Percentiles rank a stretch among this genome's conserved stretches.
Evolutionary conservation across 495 filamentous ascomycete species (phyloP).

Genomic region (Podospora appendiculata): DNA sequence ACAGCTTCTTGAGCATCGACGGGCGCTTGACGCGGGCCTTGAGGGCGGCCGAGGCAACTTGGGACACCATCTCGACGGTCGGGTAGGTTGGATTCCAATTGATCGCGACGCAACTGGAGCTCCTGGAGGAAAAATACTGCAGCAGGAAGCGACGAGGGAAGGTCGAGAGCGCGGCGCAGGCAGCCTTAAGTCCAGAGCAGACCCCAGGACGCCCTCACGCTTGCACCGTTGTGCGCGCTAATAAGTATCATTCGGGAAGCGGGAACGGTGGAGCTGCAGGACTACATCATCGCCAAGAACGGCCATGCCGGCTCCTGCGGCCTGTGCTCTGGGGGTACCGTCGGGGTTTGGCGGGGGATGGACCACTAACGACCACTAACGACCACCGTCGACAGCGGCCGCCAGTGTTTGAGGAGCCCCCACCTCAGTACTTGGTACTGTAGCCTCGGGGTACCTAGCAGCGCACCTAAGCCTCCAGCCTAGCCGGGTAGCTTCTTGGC

Average conservation of each 20-base stretch:
- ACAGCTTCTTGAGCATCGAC: slow-evolving; percentile 71
- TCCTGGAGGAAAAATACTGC: neutral
- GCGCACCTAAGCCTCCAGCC: no score
- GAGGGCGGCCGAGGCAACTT: slow-evolving; percentile 62
- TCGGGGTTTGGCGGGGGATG: neutral
- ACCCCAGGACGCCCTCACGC: neutral
- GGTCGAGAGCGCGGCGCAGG: neutral
- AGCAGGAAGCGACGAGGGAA: neutral
- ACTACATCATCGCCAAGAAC: neutral
- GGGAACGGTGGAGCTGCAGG: neutral
- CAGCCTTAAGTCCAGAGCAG: neutral
- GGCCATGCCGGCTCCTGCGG: neutral
- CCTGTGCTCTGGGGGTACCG: neutral
- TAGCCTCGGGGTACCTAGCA: no score
- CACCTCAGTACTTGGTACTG: neutral
- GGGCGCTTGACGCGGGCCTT: slow-evolving; percentile 68
- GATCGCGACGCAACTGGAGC: neutral
- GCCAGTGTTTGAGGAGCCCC: neutral
- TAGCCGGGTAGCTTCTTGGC: no score
- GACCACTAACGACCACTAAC: no score
- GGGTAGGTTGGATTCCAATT: neutral
- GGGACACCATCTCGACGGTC: slow-evolving; percentile 24
- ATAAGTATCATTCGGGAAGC: neutral
- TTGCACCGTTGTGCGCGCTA: no score
- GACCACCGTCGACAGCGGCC: no score